Evolutionary conservation across 495 filamentous ascomycete genomes (phyloP).

Genomic region (Terfezia claveryi): DNA sequence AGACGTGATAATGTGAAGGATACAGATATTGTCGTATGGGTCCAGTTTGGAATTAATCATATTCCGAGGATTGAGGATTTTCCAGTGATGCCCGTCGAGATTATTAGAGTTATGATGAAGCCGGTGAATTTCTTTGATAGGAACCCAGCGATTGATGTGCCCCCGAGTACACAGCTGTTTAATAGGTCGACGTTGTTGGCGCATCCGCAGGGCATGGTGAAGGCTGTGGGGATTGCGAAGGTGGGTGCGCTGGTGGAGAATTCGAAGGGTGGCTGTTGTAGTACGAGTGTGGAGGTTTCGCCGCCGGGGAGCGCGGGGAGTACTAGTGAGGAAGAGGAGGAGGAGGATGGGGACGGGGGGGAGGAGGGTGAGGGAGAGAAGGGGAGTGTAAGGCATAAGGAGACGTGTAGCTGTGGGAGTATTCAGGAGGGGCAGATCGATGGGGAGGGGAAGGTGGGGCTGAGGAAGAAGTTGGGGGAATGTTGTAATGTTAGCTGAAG

Average conservation of each 20-base stretch:
- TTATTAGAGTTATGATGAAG: constrained; percentile 38
- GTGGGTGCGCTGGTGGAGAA: neutral
- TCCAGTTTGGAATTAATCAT: constrained; percentile 41
- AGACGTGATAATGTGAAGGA: constrained; percentile 30
- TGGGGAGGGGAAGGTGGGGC: neutral
- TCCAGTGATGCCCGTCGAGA: constrained; percentile 48
- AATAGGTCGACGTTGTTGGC: neutral
- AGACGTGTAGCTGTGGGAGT: neutral
- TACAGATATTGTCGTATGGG: constrained; percentile 35
- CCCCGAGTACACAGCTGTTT: constrained; percentile 14
- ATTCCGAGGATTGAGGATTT: constrained; percentile 38
- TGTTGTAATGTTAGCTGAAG: neutral
- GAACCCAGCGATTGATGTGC: constrained; percentile 59
- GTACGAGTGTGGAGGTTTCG: too few relatives aligned
- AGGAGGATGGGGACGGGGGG: neutral
- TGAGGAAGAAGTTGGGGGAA: neutral
- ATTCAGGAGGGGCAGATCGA: neutral
- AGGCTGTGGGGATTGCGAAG: neutral
- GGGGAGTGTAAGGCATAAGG: neutral
- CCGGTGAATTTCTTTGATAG: constrained; percentile 56
- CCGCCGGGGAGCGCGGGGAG: too few relatives aligned
- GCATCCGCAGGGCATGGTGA: neutral
- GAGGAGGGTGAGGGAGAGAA: neutral
- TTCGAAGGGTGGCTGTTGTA: too few relatives aligned
- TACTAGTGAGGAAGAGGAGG: too few relatives aligned